These are phyloP conservation scores for Penicillium sp. DNA, from an alignment of 2,329 filamentous ascomycete species.

Conservation along the genomic window DNA sequence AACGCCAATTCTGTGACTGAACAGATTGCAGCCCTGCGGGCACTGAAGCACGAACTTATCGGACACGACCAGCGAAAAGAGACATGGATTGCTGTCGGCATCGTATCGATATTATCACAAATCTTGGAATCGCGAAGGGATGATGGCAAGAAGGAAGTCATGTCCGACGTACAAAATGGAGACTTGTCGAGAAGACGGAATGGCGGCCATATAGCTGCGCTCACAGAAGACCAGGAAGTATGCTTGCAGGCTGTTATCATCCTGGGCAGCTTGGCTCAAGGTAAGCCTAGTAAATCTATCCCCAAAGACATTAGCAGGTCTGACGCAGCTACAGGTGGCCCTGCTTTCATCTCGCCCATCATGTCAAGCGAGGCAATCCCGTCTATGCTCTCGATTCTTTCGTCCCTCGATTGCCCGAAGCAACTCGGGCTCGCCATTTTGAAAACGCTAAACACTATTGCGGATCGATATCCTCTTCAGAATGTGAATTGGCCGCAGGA, in stretches of 20 bases:
- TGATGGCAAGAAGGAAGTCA: conserved; percentile 26
- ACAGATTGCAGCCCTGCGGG: conserved; percentile 58
- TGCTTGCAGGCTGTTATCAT: conserved; percentile 78
- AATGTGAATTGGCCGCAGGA: conserved; percentile 49
- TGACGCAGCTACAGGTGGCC: conserved; percentile 62
- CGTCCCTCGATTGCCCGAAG: conserved; percentile 59
- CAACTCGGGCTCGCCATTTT: conserved; percentile 70
- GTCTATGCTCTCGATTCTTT: conserved; percentile 66
- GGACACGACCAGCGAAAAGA: conserved; percentile 87
- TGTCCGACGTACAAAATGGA: conserved; percentile 24
- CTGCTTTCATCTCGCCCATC: conserved; percentile 71
- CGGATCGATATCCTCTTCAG: conserved; percentile 59
- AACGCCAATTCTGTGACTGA: conserved; percentile 45
- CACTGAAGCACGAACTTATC: conserved; percentile 83
- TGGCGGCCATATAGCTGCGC: conserved; percentile 28
- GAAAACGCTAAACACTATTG: conserved; percentile 67
- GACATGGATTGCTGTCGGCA: conserved; percentile 66
- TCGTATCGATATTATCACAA: conserved; percentile 53
- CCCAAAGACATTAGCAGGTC: background rate
- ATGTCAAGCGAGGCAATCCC: conserved; percentile 64
- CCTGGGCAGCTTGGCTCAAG: conserved; percentile 79
- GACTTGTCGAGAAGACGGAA: conserved; percentile 13
- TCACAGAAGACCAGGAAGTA: conserved; percentile 61
- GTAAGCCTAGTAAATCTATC: conserved; percentile 45
- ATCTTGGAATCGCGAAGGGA: conserved; percentile 44